Conservation (phyloP, 2,329 filamentous ascomycete genomes). For the Diaporthe sp. region DNA sequence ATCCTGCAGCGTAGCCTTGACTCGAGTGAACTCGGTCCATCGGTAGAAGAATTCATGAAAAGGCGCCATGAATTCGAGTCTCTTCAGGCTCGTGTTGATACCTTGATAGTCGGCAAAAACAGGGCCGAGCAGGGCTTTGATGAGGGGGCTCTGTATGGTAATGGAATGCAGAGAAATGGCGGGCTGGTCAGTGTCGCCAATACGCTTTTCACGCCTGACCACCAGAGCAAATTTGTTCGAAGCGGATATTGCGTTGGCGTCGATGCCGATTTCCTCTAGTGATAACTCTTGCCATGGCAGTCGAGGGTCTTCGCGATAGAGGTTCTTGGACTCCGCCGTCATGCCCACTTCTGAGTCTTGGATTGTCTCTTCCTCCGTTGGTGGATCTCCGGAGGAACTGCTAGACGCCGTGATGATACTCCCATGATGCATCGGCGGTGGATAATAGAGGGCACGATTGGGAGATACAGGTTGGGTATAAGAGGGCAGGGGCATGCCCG, state of each 20-base stretch:
- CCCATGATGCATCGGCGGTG: no score
- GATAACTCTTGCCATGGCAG: not conserved
- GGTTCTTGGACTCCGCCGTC: constrained; percentile 1
- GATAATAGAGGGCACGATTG: no score
- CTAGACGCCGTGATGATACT: not conserved
- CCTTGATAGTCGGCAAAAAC: not conserved
- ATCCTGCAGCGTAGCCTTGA: not conserved
- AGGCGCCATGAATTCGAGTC: not conserved
- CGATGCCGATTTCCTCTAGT: not conserved
- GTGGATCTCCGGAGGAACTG: not conserved
- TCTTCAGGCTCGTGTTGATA: not conserved
- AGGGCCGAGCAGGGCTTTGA: not conserved
- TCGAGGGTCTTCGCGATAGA: constrained; percentile 1
- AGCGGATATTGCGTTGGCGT: not conserved
- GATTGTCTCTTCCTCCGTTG: not conserved
- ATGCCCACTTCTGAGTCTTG: not conserved
- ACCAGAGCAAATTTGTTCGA: not conserved
- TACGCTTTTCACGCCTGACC: not conserved
- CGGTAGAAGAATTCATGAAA: constrained; percentile 25
- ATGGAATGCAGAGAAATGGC: constrained; percentile 12
- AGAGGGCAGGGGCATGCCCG: no score
- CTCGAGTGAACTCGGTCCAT: not conserved
- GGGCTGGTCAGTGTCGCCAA: not conserved
- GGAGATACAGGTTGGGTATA: no score
- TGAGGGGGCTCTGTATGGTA: not conserved